phyloP scores from a whole-genome alignment of 768 basidiomycete species.

The Xanthoconium purpureum region DNA sequence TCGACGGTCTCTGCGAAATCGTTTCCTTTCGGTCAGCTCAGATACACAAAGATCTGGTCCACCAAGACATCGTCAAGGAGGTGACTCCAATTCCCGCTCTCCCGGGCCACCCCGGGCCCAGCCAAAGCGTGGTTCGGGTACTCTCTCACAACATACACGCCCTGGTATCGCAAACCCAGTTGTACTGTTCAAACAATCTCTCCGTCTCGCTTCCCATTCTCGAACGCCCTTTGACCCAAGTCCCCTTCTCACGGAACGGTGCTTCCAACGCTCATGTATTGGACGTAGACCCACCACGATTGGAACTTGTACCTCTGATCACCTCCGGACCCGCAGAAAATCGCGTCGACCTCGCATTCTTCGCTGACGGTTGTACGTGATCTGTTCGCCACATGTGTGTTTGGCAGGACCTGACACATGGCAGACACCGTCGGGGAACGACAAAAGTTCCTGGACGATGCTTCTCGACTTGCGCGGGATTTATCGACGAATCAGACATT shows the following conservation, averaged over 20 bases:
- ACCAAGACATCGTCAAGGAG: slow-evolving; percentile 7
- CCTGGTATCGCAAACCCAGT: slow-evolving; percentile 19
- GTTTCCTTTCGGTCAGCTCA: slow-evolving; percentile 21
- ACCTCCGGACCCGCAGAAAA: slow-evolving; percentile 61
- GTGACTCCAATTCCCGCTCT: slow-evolving; percentile 12
- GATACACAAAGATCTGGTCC: slow-evolving; percentile 19
- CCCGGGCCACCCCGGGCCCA: neutral
- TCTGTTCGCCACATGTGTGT: neutral
- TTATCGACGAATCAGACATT: slow-evolving; percentile 75
- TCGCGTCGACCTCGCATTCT: slow-evolving; percentile 73
- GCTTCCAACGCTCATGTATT: neutral
- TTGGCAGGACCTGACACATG: neutral
- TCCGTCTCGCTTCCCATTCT: neutral
- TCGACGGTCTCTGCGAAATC: slow-evolving; percentile 14
- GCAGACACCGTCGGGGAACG: slow-evolving; percentile 56
- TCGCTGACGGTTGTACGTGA: slow-evolving; percentile 71
- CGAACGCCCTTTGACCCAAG: slow-evolving; percentile 6
- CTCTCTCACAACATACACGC: slow-evolving; percentile 18
- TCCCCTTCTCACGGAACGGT: slow-evolving; percentile 5
- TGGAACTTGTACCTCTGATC: slow-evolving; percentile 56
- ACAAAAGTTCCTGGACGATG: slow-evolving; percentile 64
- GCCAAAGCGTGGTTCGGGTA: slow-evolving; percentile 14
- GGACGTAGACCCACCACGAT: slow-evolving; percentile 35
- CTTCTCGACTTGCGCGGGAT: slow-evolving; percentile 61
- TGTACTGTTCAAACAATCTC: slow-evolving; percentile 26